Evolutionary conservation across 23 red algal genomes (phyloP).

Genomic region (Gracilaria caudata): DNA sequence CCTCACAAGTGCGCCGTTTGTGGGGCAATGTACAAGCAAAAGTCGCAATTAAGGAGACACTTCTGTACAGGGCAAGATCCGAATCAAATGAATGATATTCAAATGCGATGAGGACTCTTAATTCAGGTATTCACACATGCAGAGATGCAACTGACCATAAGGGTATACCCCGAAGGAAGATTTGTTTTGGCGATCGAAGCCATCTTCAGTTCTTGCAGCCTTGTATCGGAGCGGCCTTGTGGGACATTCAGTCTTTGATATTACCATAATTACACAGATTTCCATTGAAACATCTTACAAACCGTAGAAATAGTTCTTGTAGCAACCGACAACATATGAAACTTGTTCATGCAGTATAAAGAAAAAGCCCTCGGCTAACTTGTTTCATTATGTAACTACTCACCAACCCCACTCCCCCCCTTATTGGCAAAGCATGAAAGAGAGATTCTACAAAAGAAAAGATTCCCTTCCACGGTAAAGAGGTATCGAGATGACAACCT

Average conservation of each 20-base stretch:
- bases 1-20: conserved; percentile 39
- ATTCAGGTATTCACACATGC: background rate
- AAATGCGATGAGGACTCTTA: conserved; percentile 10
- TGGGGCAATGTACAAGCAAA: conserved; percentile 53
- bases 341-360: conserved; percentile 21
- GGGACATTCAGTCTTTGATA: background rate
- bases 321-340: background rate
- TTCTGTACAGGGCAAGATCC: conserved; percentile 7
- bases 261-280: background rate
- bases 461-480: no score
- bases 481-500: no score
- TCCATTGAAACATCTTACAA: conserved; percentile 2
- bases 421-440: background rate
- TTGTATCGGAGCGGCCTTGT: conserved; percentile 4
- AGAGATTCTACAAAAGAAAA: no score
- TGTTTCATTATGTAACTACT: background rate
- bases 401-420: background rate
- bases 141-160: background rate
- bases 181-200: background rate
- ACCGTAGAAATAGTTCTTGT: background rate
- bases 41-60: conserved; percentile 59
- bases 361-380: conserved; percentile 1
- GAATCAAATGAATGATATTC: conserved; percentile 9
- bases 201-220: background rate
- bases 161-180: background rate